Evolutionary conservation across 331 rosid genomes (phyloP), one percentile per base, ranked within the genome.

Genomic region (Arachis monticola): DNA sequence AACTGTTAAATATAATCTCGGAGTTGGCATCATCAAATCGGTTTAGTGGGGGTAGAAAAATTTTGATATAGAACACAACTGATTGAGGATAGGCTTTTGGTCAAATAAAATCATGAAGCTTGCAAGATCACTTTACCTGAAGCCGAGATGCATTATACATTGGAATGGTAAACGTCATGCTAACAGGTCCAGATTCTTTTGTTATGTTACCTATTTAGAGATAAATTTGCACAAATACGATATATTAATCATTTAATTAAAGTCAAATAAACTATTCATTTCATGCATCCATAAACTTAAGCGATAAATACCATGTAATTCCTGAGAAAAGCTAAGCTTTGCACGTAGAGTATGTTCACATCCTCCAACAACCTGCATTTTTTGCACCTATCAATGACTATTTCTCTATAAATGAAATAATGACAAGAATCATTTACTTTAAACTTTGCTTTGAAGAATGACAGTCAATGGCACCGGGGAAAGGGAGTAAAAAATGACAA

Each of bases 121-220:
- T 53, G 45, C 64, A 45, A 47, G 32, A 80, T 51, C 4, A 31
- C 52, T 89, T 81, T 80, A 90, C 94, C 94, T 88, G 91, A 80
- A 92, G 96, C 75, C 83, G 83, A 68, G 97, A 92, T 75, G 78
- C 83, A 79, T 88, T 92, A 76, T 88, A 84, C 96, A 92, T 92
- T 22, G 96, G 96, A 76, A 92, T 92, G 3, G 96, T 92, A 79
- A 92, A 92, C 10, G 92, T 92, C 97, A 90, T 83, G 92, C 94
- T 92, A 58, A 92, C 94, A n/a, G 97, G 97, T 55, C 97, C 97
- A 12, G 87, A 84, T 83, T 92, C 97, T 77, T 90, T 92, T 31
- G 88, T 81, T 22, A 92, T 80, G 72, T 88, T 92, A 76, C 93
- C 97, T 90, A 80, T 81, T 10, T 59, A 77, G 74, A 64, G 64